Base-by-base conservation (phyloP, 495 filamentous ascomycete genomes). In the Hypoxylon trugodes region DNA sequence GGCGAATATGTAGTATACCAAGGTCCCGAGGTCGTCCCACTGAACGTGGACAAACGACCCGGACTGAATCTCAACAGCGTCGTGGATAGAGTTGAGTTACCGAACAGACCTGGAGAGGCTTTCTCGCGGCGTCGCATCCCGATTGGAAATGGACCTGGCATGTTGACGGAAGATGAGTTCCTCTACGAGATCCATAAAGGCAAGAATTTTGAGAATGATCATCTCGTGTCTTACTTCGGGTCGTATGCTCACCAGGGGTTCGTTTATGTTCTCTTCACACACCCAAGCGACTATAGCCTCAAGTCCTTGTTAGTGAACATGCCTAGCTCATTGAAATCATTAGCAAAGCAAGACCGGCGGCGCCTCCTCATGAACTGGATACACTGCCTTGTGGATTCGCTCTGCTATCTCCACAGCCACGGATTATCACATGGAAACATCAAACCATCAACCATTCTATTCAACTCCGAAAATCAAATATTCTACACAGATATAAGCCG, bases 401-500 rank as follows among this genome's bases (percentile, higher is more conserved):
- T 96, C 18, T 86, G 88, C 38, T 91, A 86, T 72, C 80, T 97
- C 1, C 92, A 97, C 74, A 82, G 82, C 24, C 83, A 83, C 54
- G 89, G 88, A 10, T 82, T 90, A 35, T 79, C 84, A 1, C 94
- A 98, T 61, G 82, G 89, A n/a, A 86, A 87, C 33, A 91, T 98
- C 66, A 87, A 87, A 42, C 94, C 94, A 7, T 92, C 91, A 2
- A 93, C 90, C 26, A 83, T 97, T 33, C 80, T 91, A 51, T 83
- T 96, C 66, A 87, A 94, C 64, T 70, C 79, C 45, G 79, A 88
- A 30, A 90, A 90, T 66, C 79, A 83, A 32, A 86, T 96, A 49
- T 89, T 86, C 67, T 85, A 95, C 33, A 82, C 87, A 26, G 91
- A 96, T 66, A 89, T 73, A 77, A 86, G 74, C 77, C 85, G 24